Evolutionary conservation across 2,329 filamentous ascomycete species (phyloP), one percentile per base, ranked within the genome.

Genomic region (Aspergillus sp.): DNA sequence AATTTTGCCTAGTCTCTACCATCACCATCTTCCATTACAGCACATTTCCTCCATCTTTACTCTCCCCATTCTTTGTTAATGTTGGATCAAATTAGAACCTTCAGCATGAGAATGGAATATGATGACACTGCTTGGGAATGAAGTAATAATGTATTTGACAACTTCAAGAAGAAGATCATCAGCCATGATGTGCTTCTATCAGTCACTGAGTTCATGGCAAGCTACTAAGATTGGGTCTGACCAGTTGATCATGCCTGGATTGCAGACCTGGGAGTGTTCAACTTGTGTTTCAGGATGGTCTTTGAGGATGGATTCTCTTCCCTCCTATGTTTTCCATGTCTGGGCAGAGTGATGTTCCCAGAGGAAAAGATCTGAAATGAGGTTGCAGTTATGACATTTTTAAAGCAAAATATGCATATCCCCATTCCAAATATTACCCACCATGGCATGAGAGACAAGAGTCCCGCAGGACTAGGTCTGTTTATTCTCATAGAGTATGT

Each of bases 401-500:
- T 51, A 4, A 7, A 3, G 30, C 43, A 52, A 2, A 28, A 39
- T 32, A 47, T 48, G 6, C 36, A 40, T 27, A 50, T 55, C 7
- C 46, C 46, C 0, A 32, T 43, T 9, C 46, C 46, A 3, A 42
- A 41, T 19, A 9, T 52, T 12, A 12, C 34, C 5, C 27, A 43
- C 10, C 47, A 33, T 19, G 41, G 34, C 3, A 38, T 30, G 5
- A 33, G 8, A 10, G 33, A 51, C 10, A 43, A 53, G 5, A 42
- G 39, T 28, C 44, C 44, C 30, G 27, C 38, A 3, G 55, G 46
- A 2, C 44, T 67, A 1, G 61, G 60, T 3, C 62, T 63, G 1
- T 70, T 61, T 45, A 66, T 67, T 9, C 59, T 66, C 44, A 65
- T 66, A 62, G 57, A 61, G 19, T 66, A 59, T 39, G 44, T 54